Conservation (phyloP, 1,139 yeast species). For the Pichia sp. region DNA sequence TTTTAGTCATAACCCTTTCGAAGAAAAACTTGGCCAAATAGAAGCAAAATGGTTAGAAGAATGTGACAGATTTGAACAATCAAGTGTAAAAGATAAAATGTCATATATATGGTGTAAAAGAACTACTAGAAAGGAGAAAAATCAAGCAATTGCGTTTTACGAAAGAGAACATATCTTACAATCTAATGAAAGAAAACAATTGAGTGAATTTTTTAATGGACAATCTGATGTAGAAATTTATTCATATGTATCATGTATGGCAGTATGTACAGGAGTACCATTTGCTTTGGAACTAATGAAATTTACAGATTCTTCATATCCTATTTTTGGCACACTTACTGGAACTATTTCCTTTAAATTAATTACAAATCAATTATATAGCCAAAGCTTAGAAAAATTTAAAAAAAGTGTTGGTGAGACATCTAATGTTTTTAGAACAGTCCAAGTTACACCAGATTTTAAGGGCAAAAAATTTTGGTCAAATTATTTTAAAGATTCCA, state of each 20-base stretch:
- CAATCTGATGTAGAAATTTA: slow-evolving; percentile 17
- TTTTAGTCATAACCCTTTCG: slow-evolving; percentile 6
- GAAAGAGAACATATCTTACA: slow-evolving; percentile 22
- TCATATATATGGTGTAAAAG: no score
- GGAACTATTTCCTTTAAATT: slow-evolving; percentile 19
- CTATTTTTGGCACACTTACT: slow-evolving; percentile 21
- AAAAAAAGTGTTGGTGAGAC: slow-evolving; percentile 18
- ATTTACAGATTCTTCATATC: slow-evolving; percentile 18
- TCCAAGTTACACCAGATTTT: no score
- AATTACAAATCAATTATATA: slow-evolving; percentile 15
- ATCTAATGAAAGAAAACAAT: slow-evolving; percentile 19
- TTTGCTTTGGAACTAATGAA: slow-evolving; percentile 20
- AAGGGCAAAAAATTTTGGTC: no score
- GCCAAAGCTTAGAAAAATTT: slow-evolving; percentile 8
- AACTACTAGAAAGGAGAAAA: slow-evolving; percentile 6
- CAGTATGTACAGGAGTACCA: slow-evolving; percentile 22
- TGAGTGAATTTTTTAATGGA: slow-evolving; percentile 21
- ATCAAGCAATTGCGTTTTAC: slow-evolving; percentile 23
- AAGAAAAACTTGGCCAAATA: slow-evolving; percentile 10
- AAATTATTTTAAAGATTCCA: no score
- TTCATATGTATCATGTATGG: slow-evolving; percentile 22
- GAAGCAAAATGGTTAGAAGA: no score
- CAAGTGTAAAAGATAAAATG: slow-evolving; percentile 7
- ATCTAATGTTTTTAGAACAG: no score
- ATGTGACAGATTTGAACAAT: slow-evolving; percentile 8